Conservation (phyloP, 169 alveolate species). For the Eimeria necatrix region DNA sequence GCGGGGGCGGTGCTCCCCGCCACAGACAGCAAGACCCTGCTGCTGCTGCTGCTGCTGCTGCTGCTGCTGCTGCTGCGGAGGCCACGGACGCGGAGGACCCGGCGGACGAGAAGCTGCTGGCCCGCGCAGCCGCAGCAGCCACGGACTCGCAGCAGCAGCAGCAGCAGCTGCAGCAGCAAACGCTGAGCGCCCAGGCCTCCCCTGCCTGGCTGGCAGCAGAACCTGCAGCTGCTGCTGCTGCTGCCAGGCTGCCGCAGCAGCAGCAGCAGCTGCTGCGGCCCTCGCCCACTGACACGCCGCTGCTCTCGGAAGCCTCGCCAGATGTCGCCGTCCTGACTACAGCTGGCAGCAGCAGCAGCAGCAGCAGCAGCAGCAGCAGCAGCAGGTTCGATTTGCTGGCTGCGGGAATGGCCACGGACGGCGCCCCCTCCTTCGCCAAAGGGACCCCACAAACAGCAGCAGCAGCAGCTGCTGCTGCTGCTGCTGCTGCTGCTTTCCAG, state of each 20-base stretch:
- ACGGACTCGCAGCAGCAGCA: not conserved
- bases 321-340: not conserved
- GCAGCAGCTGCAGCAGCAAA: conserved; percentile 12
- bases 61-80: not conserved
- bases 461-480: too few relatives aligned
- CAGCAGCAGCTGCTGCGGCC: conserved; percentile 22
- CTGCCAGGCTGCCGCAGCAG: not conserved
- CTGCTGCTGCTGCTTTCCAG: conserved; percentile 2
- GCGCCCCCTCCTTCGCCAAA: too few relatives aligned
- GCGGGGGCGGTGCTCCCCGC: not conserved
- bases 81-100: not conserved
- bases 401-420: not conserved
- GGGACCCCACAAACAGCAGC: too few relatives aligned
- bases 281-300: conserved; percentile 40
- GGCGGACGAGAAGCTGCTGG: not conserved
- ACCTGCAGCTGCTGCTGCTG: not conserved
- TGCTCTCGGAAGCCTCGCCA: conserved; percentile 47
- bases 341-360: conserved; percentile 48
- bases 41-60: conserved; percentile 11
- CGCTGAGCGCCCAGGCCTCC: not conserved
- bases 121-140: not conserved
- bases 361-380: not conserved
- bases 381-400: not conserved
- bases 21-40: not conserved
- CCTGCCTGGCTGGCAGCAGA: not conserved